Evolutionary conservation across 495 filamentous ascomycete genomes (phyloP), one percentile per base, ranked within the genome.

Genomic region (Trichodelitschia bisporula): DNA sequence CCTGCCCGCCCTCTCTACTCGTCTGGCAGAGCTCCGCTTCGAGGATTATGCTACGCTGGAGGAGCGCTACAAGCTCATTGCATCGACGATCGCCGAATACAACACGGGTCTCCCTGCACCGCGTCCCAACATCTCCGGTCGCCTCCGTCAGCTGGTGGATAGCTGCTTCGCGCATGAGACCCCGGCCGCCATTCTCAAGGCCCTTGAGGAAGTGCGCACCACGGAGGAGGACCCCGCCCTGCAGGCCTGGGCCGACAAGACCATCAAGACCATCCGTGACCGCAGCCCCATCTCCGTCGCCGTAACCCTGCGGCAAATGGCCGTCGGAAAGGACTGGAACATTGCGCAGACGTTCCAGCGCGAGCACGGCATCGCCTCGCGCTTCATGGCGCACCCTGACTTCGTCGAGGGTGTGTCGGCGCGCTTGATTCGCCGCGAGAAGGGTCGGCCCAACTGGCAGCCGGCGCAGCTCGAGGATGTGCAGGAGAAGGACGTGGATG

Each of bases 41-140:
- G 59, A 61, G 31, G 89, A 95, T 48, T 58, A 68, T 43, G 59
- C 68, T 26, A 38, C 43, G 24, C 54, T 74, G 25, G 39, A 53
- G 16, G 51, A 70, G 16, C 69, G 80, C 5, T 54, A 76, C 33
- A 47, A 54, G 18, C 57, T 76, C 41, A 71, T 97, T 49, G 69
- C 89, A 57, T 57, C 55, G 40, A 93, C 86, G 29, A 80, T 97
- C 44, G 77, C 84, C 30, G 86, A 97, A 53, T 95, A 70, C 55
- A 63, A 60, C 35, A 77, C 78, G 15, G 82, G 80, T 18, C 56
- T 97, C 18, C 50, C 51, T 8, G 10, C 41, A 9, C 77, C 79
- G 1, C 52, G 66, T 36, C 72, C 75, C 25, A 45, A 53, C 2
- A 43, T 84, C 25, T 52, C 52, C 18, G 79, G 79, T 29, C 46